Evolutionary conservation across 129 eudicot genomes (phyloP), one percentile per base, ranked within the genome.

Genomic region (Tagetes patula): DNA sequence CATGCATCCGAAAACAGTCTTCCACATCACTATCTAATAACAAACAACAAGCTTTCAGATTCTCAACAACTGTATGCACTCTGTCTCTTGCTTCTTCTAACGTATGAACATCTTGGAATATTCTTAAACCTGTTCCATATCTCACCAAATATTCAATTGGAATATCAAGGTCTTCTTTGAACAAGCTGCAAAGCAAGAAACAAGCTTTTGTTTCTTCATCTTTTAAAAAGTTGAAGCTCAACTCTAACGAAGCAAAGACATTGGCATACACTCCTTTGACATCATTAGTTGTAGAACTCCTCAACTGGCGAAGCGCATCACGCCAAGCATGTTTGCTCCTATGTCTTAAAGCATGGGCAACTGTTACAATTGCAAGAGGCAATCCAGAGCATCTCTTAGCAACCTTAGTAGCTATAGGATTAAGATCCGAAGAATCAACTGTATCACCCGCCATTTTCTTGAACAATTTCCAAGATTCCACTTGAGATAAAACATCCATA

Each of bases 141-240:
- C 87, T 82, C 48, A 77, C 82, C 80, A 86, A 63, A 67, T 66
- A 72, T 38, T 83, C 81, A 0, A 80, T 39, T 0, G 62, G 69
- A 72, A 86, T 82, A 32, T 83, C 84, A 69, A 67, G 83, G 68
- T 76, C 87, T 73, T 69, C 78, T 72, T 84, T 82, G 46, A 76
- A 85, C 63, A 85, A 58, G 56, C 86, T 79, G 55, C 84, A 80
- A 34, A 85, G 71, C 63, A 85, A 76, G 67, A 85, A 79, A 72
- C 81, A 72, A 12, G 67, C 65, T 62, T 74, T 83, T 34, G 73
- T 60, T 64, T 82, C 81, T 55, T 82, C 76, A 43, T 75, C 80
- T 33, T 77, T 77, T 54, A 86, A 53, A 77, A 74, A 69, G 47
- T 80, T 80, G 52, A 71, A 80, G 64, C 90, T 85, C 67, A 72